Evolutionary conservation across 352 stramenopile species (phyloP).

Genomic region (Phytophthora tubulina): DNA sequence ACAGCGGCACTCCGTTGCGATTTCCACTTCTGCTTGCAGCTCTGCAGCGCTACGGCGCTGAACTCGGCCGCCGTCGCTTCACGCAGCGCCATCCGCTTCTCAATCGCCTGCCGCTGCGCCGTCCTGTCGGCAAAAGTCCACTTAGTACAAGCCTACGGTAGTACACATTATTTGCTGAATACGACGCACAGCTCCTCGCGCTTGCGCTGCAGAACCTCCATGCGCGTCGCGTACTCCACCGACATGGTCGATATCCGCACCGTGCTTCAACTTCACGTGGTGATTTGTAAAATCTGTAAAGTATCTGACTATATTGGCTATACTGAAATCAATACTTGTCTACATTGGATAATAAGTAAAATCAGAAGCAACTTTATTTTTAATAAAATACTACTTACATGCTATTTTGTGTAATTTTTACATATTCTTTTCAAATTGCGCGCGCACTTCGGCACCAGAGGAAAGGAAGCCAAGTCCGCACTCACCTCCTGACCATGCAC

Average conservation of each 20-base stretch:
- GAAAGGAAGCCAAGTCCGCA: conserved; percentile 9
- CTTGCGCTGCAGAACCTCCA: conserved; percentile 63
- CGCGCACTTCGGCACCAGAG: background rate
- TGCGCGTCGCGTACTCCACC: conserved; percentile 65
- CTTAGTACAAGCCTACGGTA: background rate
- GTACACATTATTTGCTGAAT: background rate
- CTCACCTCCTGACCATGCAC: conserved; percentile 87
- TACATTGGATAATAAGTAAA: no score
- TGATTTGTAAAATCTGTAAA: no score
- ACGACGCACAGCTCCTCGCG: conserved; percentile 67
- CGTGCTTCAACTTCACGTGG: conserved; percentile 25
- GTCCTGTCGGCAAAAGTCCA: conserved; percentile 43
- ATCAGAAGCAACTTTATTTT: no score
- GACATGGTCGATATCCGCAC: conserved; percentile 45
- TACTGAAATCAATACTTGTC: no score
- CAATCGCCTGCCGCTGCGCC: conserved; percentile 60
- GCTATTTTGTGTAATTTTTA: no score
- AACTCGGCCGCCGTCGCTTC: conserved; percentile 85
- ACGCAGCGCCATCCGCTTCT: conserved; percentile 75
- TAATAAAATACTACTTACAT: no score
- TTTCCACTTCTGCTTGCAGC: conserved; percentile 73
- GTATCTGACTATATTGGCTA: background rate
- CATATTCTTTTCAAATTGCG: conserved; percentile 16
- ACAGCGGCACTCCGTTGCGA: conserved; percentile 49
- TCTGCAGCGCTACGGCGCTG: conserved; percentile 74